A percentile compares a stretch with the other conserved stretches of the same genome.
Evolutionary conservation across 2,329 filamentous ascomycete species (phyloP).

Genomic region (Clarireedia homoeocarpa): DNA sequence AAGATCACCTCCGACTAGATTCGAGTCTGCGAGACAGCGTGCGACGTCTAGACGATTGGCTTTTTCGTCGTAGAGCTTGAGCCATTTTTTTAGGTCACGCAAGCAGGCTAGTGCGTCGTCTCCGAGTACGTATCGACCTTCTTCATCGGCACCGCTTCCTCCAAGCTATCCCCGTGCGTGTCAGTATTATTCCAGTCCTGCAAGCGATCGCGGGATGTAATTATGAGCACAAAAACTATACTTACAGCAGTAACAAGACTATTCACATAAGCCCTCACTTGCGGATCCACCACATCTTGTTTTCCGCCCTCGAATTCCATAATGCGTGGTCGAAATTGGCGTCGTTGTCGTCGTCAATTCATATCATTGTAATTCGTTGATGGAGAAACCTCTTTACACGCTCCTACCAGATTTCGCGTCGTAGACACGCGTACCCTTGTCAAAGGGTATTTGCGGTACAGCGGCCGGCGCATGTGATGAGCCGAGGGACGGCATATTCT

Average conservation of each 20-base stretch:
- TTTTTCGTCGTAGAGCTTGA: conserved; percentile 90
- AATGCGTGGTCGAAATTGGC: conserved; percentile 14
- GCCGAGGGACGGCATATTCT: not conserved
- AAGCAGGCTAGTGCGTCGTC: conserved; percentile 89
- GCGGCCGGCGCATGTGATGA: not conserved
- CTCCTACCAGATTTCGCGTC: conserved; percentile 1
- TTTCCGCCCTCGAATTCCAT: conserved; percentile 49
- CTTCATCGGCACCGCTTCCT: conserved; percentile 70
- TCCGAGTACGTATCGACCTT: conserved; percentile 79
- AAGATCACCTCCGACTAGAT: conserved; percentile 83
- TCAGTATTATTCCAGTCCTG: not conserved
- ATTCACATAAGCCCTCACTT: conserved; percentile 88
- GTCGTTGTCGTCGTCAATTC: not conserved
- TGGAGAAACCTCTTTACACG: conserved; percentile 19
- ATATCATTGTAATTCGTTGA: not conserved
- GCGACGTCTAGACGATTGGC: conserved; percentile 91
- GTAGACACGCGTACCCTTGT: conserved; percentile 9
- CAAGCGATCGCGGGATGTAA: conserved; percentile 9
- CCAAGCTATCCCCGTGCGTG: conserved; percentile 58
- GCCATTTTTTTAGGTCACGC: conserved; percentile 90
- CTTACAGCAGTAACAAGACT: conserved; percentile 78
- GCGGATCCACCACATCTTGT: conserved; percentile 69
- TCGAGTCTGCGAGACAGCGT: conserved; percentile 83
- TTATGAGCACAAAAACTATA: not conserved
- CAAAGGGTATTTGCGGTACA: not conserved